These are phyloP conservation scores for Fonsecaea monophora DNA, from an alignment of 2,329 filamentous ascomycete genomes.

Conservation along the genomic window DNA sequence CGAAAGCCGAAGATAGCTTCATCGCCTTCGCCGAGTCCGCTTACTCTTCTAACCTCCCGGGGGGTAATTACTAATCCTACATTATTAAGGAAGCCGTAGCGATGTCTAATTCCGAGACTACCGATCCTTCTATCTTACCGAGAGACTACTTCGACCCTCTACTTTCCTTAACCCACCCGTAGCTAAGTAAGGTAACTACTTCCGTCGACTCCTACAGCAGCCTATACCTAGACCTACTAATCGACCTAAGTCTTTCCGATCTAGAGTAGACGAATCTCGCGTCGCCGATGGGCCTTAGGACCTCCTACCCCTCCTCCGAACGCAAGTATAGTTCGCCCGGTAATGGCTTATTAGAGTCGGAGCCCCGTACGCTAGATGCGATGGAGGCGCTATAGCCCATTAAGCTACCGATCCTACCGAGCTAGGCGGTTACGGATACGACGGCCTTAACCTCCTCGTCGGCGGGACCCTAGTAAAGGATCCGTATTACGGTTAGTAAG, in stretches of 20 bases:
- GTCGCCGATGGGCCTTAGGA: constrained; percentile 16
- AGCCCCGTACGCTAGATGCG: constrained; percentile 15
- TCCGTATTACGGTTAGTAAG: constrained; percentile 16
- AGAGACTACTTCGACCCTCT: constrained; percentile 20
- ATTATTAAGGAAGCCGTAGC: too few species aligned
- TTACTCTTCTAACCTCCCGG: too few species aligned
- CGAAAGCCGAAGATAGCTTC: too few species aligned
- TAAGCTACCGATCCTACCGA: constrained; percentile 18
- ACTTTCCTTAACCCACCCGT: constrained; percentile 10
- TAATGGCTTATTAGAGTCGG: constrained; percentile 14
- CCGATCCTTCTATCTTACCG: constrained; percentile 15
- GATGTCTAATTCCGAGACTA: constrained; percentile 15
- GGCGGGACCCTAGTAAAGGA: constrained; percentile 18
- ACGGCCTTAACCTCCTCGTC: constrained; percentile 15
- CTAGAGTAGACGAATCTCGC: constrained; percentile 18
- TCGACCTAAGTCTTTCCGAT: constrained; percentile 26
- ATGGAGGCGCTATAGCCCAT: constrained; percentile 16
- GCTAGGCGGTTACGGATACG: constrained; percentile 13
- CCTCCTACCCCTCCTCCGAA: constrained; percentile 18
- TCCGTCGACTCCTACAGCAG: constrained; percentile 16
- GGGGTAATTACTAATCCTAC: too few species aligned
- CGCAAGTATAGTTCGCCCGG: constrained; percentile 17
- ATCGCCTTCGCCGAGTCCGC: too few species aligned
- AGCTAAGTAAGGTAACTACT: constrained; percentile 13
- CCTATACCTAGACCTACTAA: constrained; percentile 16